phyloP scores from a whole-genome alignment of 2,329 filamentous ascomycete species.

The Dothideomycetidae sp. region DNA sequence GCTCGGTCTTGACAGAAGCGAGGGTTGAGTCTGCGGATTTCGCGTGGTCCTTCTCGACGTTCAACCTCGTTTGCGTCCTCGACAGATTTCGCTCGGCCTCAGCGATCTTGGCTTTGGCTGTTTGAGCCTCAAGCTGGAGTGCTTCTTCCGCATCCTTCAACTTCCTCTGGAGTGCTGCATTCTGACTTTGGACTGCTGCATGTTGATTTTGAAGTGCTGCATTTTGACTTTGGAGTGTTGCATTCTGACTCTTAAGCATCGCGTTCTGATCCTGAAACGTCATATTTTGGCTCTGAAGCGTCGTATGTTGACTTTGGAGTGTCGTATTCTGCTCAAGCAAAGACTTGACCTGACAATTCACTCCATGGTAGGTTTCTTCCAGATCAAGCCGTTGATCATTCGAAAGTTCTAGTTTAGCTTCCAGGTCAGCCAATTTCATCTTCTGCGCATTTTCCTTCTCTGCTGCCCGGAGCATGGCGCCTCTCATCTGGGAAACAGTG shows the following conservation, averaged over 20 bases:
- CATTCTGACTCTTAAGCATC: no score
- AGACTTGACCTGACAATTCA: background rate
- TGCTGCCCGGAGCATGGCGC: slow-evolving; percentile 27
- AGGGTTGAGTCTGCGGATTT: background rate
- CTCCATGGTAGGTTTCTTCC: background rate
- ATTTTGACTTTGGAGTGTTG: no score
- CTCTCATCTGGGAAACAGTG: slow-evolving; percentile 26
- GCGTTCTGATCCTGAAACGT: no score
- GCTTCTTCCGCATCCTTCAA: background rate
- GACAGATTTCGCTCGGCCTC: background rate
- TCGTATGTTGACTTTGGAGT: no score
- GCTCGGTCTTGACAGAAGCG: background rate
- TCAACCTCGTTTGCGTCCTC: background rate
- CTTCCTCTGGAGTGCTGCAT: background rate
- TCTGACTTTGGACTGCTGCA: no score
- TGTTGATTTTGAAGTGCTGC: no score
- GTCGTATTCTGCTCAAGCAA: background rate
- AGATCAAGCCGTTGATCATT: slow-evolving; percentile 28
- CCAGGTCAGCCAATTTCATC: slow-evolving; percentile 26
- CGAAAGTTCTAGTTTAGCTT: slow-evolving; percentile 25
- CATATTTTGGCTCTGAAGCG: no score
- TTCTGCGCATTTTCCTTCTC: slow-evolving; percentile 23
- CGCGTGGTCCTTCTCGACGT: background rate
- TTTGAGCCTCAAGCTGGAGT: background rate
- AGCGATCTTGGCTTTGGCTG: background rate